These are phyloP conservation scores for Talaromyces sp. DNA, from an alignment of 2,329 filamentous ascomycete species.

Conservation along the genomic window DNA sequence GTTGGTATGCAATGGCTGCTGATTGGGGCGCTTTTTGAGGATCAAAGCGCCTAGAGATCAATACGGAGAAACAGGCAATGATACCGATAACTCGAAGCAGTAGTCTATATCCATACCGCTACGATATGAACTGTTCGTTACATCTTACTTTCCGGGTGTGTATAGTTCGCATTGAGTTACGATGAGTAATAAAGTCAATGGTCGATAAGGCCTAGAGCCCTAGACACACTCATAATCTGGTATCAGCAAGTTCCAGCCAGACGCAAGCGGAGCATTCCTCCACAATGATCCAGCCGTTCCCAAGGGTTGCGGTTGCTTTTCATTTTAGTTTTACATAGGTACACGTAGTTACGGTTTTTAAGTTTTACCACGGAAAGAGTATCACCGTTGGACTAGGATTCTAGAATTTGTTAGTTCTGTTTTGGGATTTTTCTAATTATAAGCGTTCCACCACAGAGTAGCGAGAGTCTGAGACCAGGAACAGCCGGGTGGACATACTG, in stretches of 20 bases:
- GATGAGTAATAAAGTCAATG: background rate
- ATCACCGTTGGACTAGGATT: background rate
- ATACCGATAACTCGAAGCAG: background rate
- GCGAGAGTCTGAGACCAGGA: background rate
- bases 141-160: background rate
- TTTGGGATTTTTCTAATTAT: background rate
- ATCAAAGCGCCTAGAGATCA: too few species aligned
- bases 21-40: background rate
- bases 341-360: too few species aligned
- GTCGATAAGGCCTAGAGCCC: conserved; percentile 1
- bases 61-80: background rate
- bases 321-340: background rate
- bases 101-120: background rate
- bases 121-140: background rate
- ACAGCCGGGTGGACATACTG: background rate
- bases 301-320: background rate
- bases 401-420: too few species aligned
- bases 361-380: background rate
- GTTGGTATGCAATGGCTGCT: background rate
- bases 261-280: conserved; percentile 11
- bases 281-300: background rate
- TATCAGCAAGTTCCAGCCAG: background rate
- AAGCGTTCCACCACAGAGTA: background rate
- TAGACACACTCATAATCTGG: conserved; percentile 1
- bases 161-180: background rate